Conservation (phyloP, 2,329 filamentous ascomycete genomes). For the Elsinoe australis region DNA sequence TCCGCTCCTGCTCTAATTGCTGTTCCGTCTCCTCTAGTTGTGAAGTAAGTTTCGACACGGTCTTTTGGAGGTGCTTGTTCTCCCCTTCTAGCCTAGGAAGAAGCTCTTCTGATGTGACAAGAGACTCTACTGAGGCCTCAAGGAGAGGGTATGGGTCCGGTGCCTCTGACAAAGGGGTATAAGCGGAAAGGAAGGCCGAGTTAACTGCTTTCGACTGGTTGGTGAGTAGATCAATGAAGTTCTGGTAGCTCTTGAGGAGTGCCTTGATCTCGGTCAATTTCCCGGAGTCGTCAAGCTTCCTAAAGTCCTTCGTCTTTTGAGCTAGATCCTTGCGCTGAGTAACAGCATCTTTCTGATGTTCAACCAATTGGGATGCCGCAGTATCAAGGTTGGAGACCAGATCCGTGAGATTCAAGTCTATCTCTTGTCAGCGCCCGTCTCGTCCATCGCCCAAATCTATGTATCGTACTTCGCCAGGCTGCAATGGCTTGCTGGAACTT, state of each 20-base stretch:
- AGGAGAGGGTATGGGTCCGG: slow-evolving; percentile 94
- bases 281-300: slow-evolving; percentile 80
- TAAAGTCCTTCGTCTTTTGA: slow-evolving; percentile 98
- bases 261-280: slow-evolving; percentile 86
- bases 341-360: slow-evolving; percentile 89
- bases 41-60: slow-evolving; percentile 62
- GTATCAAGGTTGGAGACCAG: slow-evolving; percentile 81
- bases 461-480: slow-evolving; percentile 76
- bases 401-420: slow-evolving; percentile 78
- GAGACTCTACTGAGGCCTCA: slow-evolving; percentile 90
- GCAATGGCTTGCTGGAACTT: slow-evolving; percentile 96
- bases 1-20: slow-evolving; percentile 69
- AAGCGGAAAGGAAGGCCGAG: slow-evolving; percentile 84
- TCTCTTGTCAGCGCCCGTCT: slow-evolving; percentile 23
- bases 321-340: slow-evolving; percentile 93
- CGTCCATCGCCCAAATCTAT: slow-evolving; percentile 3
- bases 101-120: slow-evolving; percentile 86
- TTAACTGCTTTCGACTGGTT: slow-evolving; percentile 94
- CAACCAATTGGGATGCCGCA: slow-evolving; percentile 89
- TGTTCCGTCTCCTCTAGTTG: slow-evolving; percentile 79
- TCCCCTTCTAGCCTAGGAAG: slow-evolving; percentile 83
- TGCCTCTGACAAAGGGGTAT: slow-evolving; percentile 87
- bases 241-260: slow-evolving; percentile 82
- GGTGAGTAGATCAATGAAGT: slow-evolving; percentile 91
- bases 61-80: slow-evolving; percentile 78